Evolutionary conservation across 2,329 filamentous ascomycete genomes (phyloP), one percentile per base, ranked within the genome.

Genomic region (Chaetomiaceae sp.): DNA sequence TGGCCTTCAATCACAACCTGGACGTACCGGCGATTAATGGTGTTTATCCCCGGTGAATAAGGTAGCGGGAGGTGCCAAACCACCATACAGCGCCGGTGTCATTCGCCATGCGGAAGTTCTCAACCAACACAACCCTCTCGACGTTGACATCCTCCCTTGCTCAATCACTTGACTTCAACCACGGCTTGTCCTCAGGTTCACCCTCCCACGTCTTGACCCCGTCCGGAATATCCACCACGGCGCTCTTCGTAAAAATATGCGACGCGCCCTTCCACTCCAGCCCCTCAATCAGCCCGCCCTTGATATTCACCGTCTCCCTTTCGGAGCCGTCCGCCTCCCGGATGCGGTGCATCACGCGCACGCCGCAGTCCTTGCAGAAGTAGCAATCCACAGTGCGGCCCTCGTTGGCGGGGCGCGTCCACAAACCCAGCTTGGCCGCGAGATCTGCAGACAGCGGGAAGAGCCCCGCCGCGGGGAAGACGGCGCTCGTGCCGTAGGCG

Each of bases 221-320:
- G 2, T 61, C 58, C 0, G 73, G 70, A 6, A 76, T 65, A 26
- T 63, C 58, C 10, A 75, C 61, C 9, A 73, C 67, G 0, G 73
- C 72, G 10, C 65, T 65, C 39, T 62, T 60, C 3, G 67, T 67
- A 48, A 64, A 76, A 15, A 76, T 75, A 46, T 76, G 73, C 46
- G 58, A 63, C 1, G 62, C 69, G 0, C 55, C 57, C 1, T 62
- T 54, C 61, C 69, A 69, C 24, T 63, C 60, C 24, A 76, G 53
- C 0, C 67, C 70, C 17, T 69, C 56, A 14, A 75, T 49, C 10
- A 66, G 62, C 0, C 73, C 73, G 3, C 69, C 73, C 59, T 76
- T 76, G 51, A 76, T 58, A 17, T 63, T 69, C 8, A 75, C 48
- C 0, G 63, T 68, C 0, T 59, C 26, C 19, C 64, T 59, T 4